A percentile compares a stretch with the other conserved stretches of the same genome.
These are phyloP conservation scores for Starmera amethionina DNA, from an alignment of 805 yeast species.

Conservation along the genomic window DNA sequence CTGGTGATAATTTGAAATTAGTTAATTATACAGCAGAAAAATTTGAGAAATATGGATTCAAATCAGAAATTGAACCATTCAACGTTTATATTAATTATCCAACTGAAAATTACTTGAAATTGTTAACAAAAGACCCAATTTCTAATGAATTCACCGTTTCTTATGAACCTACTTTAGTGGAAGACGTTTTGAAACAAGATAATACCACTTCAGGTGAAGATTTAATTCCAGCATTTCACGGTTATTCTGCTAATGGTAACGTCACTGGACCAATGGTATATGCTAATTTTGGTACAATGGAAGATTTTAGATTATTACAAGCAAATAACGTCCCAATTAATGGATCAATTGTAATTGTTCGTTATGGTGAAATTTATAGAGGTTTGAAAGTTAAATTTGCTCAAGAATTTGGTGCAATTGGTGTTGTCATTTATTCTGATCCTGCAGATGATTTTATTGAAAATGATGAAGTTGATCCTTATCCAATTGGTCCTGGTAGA, in stretches of 20 bases:
- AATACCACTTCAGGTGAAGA: slow-evolving; percentile 31
- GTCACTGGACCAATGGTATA: slow-evolving; percentile 57
- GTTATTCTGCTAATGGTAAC: slow-evolving; percentile 68
- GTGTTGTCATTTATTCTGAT: slow-evolving; percentile 59
- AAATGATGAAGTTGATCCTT: slow-evolving; percentile 46
- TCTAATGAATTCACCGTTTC: slow-evolving; percentile 19
- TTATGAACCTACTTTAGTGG: slow-evolving; percentile 43
- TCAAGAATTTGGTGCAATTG: slow-evolving; percentile 59
- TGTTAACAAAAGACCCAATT: slow-evolving; percentile 20
- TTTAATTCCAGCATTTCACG: slow-evolving; percentile 63
- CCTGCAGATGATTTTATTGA: slow-evolving; percentile 53
- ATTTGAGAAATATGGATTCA: slow-evolving; percentile 52
- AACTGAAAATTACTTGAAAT: slow-evolving; percentile 36
- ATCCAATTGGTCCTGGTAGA: slow-evolving; percentile 72
- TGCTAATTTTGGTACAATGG: slow-evolving; percentile 58
- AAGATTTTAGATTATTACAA: slow-evolving; percentile 44
- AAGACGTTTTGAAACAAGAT: slow-evolving; percentile 44
- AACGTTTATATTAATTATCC: slow-evolving; percentile 62
- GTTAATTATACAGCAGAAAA: slow-evolving; percentile 51
- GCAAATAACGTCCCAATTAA: slow-evolving; percentile 37
- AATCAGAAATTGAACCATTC: slow-evolving; percentile 42
- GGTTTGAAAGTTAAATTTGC: slow-evolving; percentile 74
- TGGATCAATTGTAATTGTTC: slow-evolving; percentile 54
- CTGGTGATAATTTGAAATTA: slow-evolving; percentile 39
- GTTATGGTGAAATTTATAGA: slow-evolving; percentile 59